Evolutionary conservation across 2,329 filamentous ascomycete genomes (phyloP).

Genomic region (Penicillium sp.): DNA sequence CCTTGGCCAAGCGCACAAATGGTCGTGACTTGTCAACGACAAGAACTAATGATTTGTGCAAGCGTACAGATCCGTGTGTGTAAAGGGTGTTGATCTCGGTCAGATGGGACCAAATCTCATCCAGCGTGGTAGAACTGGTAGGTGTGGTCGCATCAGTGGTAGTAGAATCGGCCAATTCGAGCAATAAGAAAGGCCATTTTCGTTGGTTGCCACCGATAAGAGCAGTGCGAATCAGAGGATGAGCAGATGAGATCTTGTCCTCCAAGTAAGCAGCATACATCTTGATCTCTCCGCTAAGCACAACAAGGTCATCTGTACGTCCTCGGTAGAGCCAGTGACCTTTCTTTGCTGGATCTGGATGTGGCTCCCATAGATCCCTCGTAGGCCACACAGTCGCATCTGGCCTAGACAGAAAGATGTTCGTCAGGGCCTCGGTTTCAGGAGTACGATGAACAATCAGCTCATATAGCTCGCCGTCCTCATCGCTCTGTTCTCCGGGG

Average conservation of each 20-base stretch:
- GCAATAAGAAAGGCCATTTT: slow-evolving; percentile 19
- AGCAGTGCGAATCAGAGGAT: slow-evolving; percentile 18
- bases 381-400: slow-evolving; percentile 19
- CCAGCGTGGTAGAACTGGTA: not conserved
- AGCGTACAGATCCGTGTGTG: slow-evolving; percentile 9
- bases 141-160: not conserved
- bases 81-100: slow-evolving; percentile 2
- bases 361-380: slow-evolving; percentile 22
- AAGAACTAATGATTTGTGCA: slow-evolving; percentile 1
- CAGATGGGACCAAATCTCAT: slow-evolving; percentile 7
- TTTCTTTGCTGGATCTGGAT: slow-evolving; percentile 16
- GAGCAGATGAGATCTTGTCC: slow-evolving; percentile 19
- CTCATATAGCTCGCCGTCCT: slow-evolving; percentile 18
- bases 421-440: slow-evolving; percentile 17
- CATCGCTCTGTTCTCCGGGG: not conserved
- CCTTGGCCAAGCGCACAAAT: slow-evolving; percentile 9
- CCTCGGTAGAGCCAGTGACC: slow-evolving; percentile 24
- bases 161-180: slow-evolving; percentile 16
- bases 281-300: slow-evolving; percentile 18
- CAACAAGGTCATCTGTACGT: slow-evolving; percentile 20
- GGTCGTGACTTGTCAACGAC: slow-evolving; percentile 1
- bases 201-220: slow-evolving; percentile 22
- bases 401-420: slow-evolving; percentile 19
- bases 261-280: slow-evolving; percentile 22
- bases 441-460: slow-evolving; percentile 20